Conservation (phyloP, 2,329 filamentous ascomycete species). For the Anthostomella pinea region DNA sequence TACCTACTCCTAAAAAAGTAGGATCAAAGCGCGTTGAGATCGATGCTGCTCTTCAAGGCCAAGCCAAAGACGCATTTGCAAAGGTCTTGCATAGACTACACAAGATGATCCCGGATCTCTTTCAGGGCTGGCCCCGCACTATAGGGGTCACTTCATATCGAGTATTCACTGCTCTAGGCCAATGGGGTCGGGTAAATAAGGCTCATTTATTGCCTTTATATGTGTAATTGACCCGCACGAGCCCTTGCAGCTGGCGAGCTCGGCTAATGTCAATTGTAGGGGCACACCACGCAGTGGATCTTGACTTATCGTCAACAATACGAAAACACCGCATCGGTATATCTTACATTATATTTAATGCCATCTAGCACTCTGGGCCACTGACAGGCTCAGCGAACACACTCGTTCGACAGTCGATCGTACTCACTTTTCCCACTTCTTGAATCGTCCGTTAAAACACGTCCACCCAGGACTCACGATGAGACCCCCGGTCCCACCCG, state of each 20-base stretch:
- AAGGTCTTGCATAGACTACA: too few species aligned
- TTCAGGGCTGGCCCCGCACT: too few species aligned
- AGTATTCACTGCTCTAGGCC: too few species aligned
- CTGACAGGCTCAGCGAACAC: constrained; percentile 6
- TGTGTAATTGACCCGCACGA: too few species aligned
- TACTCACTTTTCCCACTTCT: background rate
- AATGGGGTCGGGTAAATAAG: too few species aligned
- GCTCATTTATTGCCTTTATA: constrained; percentile 6
- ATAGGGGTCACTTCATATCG: too few species aligned
- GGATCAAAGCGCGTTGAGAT: too few species aligned
- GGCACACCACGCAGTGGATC: background rate
- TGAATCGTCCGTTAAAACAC: constrained; percentile 2
- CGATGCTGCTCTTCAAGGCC: too few species aligned
- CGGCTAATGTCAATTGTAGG: background rate
- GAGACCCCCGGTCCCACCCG: constrained; percentile 21
- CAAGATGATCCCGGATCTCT: too few species aligned
- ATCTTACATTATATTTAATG: constrained; percentile 15
- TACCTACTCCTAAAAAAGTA: too few species aligned
- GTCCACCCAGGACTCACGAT: constrained; percentile 9
- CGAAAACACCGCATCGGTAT: constrained; percentile 4
- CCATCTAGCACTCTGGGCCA: constrained; percentile 6
- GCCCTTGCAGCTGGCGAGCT: background rate
- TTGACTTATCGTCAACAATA: constrained; percentile 4
- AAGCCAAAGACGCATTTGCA: too few species aligned
- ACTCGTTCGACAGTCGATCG: constrained; percentile 7